Base-by-base conservation (phyloP, 2,329 filamentous ascomycete species). In the Passalora sequoiae region DNA sequence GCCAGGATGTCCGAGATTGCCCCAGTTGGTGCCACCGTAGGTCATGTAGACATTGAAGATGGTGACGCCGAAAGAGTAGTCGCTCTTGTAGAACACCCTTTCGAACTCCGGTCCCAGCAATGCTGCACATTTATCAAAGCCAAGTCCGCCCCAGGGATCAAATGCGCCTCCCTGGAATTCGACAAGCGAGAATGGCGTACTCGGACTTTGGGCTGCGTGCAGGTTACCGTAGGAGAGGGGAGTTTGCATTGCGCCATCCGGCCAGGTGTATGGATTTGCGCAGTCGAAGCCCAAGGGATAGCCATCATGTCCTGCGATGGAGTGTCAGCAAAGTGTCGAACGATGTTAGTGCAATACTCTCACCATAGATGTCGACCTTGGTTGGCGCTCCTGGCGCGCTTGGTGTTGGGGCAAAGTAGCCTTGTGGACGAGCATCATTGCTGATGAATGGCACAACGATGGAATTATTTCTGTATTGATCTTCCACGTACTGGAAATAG, bases 1-100 rank as follows among this genome's bases (percentile, higher is more conserved):
- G 8, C 79, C 81, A 7, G 81, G 74, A 52, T 87, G 78, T 0
- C 85, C 83, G 4, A 87, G 64, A 49, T 88, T 89, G 0, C 86
- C 86, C 86, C 86, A 91, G 60, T 91, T 92, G 0, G 86, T 89
- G 4, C 86, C 86, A 10, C 86, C 86, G 52, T 75, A 86, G 1
- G 76, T 81, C 86, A 89, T 89, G 61, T 89, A 89, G 1, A 87
- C 58, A 53, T 81, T 89, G 44, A 88, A 69, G 6, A 91, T 77
- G 0, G 76, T 79, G 2, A 81, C 75, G 0, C 80, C 81, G 12
- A 52, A 58, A 22, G 42, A 45, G 41, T 54, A 58, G 36, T 60
- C 50, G 40, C 60, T 61, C 71, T 89, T 91, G 64, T 88, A 86
- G 59, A 89, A 87, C 0, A 92, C 81, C 12, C 85, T 71, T 48